Conservation (phyloP, 2,329 filamentous ascomycete genomes). For the Fusarium verrucosum region DNA sequence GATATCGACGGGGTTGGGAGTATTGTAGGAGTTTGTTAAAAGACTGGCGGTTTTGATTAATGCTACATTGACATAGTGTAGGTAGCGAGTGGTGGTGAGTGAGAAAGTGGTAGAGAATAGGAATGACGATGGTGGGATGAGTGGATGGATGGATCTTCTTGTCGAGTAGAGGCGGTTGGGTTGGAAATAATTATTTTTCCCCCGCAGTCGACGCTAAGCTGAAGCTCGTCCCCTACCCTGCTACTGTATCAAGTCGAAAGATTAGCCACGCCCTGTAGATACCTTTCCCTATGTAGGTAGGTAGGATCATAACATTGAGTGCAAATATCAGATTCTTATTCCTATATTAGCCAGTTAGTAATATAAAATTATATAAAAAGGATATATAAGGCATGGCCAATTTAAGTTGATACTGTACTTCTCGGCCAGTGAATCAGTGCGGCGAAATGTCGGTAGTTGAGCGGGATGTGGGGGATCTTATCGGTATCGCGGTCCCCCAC, state of each 20-base stretch:
- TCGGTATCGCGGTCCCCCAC: conserved; percentile 30
- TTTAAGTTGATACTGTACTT: conserved; percentile 4
- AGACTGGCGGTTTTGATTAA: conserved; percentile 11
- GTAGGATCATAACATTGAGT: too few relatives aligned
- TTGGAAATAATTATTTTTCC: conserved; percentile 44
- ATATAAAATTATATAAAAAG: too few relatives aligned
- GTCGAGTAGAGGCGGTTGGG: conserved; percentile 17
- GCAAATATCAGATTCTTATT: too few relatives aligned
- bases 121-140: conserved; percentile 22
- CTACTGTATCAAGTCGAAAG: too few relatives aligned
- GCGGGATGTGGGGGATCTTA: conserved; percentile 38
- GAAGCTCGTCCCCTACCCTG: conserved; percentile 38
- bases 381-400: too few relatives aligned
- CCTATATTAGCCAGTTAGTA: too few relatives aligned
- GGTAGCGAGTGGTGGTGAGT: conserved; percentile 11
- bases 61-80: conserved; percentile 43
- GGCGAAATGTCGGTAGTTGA: conserved; percentile 10
- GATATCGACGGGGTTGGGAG: not conserved
- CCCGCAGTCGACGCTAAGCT: conserved; percentile 36
- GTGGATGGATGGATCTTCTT: conserved; percentile 1
- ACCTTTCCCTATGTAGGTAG: too few relatives aligned
- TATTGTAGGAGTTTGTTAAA: not conserved
- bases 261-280: too few relatives aligned
- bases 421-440: not conserved
- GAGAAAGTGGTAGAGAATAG: not conserved